Evolutionary conservation across 2,329 filamentous ascomycete genomes (phyloP), one percentile per base, ranked within the genome.

Genomic region (Pyricularia sp.): DNA sequence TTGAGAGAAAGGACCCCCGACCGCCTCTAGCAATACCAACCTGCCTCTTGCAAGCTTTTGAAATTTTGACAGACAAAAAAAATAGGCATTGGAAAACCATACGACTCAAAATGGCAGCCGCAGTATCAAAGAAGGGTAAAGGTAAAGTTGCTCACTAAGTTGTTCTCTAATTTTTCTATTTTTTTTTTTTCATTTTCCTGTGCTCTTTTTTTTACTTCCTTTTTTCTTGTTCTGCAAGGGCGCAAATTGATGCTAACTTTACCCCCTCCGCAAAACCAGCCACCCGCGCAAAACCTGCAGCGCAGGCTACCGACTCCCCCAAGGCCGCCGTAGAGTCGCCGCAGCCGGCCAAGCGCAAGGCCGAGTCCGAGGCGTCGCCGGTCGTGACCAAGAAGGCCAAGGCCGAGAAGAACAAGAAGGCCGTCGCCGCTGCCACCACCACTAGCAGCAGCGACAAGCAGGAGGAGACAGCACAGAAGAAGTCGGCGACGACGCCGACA

Each of bases 371-470:
- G 66, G 72, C 72, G 20, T 73, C 74, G 9, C 74, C 75, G 12
- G 68, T 73, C n/a, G 71, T 71, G 65, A 66, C 71, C 28, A 76
- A 76, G 72, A 76, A 76, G 73, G 65, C 65, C 50, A 69, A 69
- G 68, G 17, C 64, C 9, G 64, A 23, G 23, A 68, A 68, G 33
- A 69, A 68, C n/a, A 59, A n/a, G 23, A 68, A 31, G 36, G 36
- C 61, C 6, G 66, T 25, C 33, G 31, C 31, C 20, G 5, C 66
- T 9, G 42, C 10, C n/a, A 28, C 33, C 25, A 59, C 50, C 30
- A 61, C 9, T n/a, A 55, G 36, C 28, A 55, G 36, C 33, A 14
- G 33, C 12, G 33, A 36, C 33, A 36, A 36, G 31, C 7, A 33
- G 33, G 33, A 36, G 33, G 6, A 14, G 12, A 9, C 33, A 17